Evolutionary conservation across 2,329 filamentous ascomycete species (phyloP), one percentile per base, ranked within the genome.

Genomic region (Lecanoromycetidae sp.): DNA sequence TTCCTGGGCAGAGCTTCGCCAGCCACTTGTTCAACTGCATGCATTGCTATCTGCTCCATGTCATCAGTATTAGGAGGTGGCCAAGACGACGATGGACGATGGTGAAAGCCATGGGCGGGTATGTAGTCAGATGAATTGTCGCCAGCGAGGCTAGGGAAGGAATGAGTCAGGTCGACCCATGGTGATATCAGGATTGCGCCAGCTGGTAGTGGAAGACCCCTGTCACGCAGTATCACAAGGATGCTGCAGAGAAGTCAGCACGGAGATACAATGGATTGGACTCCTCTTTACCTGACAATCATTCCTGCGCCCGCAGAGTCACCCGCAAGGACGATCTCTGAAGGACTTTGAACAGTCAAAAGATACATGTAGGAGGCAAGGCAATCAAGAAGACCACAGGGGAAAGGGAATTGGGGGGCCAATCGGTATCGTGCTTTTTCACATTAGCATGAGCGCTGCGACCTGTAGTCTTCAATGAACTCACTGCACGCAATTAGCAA

Each of bases 151-250:
- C 88, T 95, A 0, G 91, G 91, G 54, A 96, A 96, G 0, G 88
- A 95, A 61, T 96, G 90, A 0, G 87, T 94, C 44, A 96, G 68
- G 61, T 98, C 91, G 7, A 90, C 87, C 91, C 91, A 98, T 0
- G 91, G 91, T 41, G 87, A 94, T 43, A 96, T 84, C 33, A 96
- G 70, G 36, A 96, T 80, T 4, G 84, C 88, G 1, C 91, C 91
- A 2, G 91, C 88, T 1, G 91, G 91, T 22, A 95, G 64, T 5
- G 90, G 84, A 12, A 94, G 70, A 0, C 80, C 82, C 60, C 84
- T 82, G 59, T 96, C 88, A 52, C 91, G 79, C 52, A 96, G 64
- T 2, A 79, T 76, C 25, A 93, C 82, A 46, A 98, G 66, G 65
- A 95, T 71, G 19, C 68, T 56, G 63, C 56, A 12, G 23, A 19